Evolutionary conservation across 257 asterid species (phyloP), one percentile per base, ranked within the genome.

Genomic region (Ophiorrhiza pumila): DNA sequence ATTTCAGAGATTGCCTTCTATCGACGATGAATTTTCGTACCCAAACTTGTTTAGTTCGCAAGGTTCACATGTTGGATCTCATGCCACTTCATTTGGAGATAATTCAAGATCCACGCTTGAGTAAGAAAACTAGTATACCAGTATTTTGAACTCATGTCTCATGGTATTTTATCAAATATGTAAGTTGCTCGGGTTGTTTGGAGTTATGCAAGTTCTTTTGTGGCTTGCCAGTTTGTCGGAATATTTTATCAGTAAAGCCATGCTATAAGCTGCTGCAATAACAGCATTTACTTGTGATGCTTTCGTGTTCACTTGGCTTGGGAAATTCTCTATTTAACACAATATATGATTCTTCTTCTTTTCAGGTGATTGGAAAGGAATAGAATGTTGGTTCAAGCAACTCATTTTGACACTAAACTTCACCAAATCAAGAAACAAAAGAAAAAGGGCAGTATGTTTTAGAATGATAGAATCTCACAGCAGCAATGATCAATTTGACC

Each of bases 11-110:
- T 72, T 85, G 84, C 88, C 96, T 37, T 90, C 93, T 1, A 80
- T 86, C 87, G 99, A 94, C 18, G 92, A 90, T 61, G 99, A 92
- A 71, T 87, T 88, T 80, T 83, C 99, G 15, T 95, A 95, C 71
- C 98, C 98, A 0, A 92, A 89, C 83, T 73, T 95, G 80, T 95
- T 95, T 81, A 74, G 79, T 5, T 32, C 85, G 50, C 92, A 86
- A 74, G 86, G 89, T 58, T 78, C 95, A 8, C 82, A 74, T 74
- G 77, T 82, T 56, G 76, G 77, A 45, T 65, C 83, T 52, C 83
- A 45, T 63, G 23, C 87, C 32, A 78, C 78, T 71, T 89, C 92
- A 4, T 81, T 84, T 71, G 78, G 70, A 20, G 85, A 87, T 47
- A 37, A 80, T 70, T 75, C 90, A 61, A 87, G 82, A 74, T 46